phyloP scores from a whole-genome alignment of 164 flowering plant species.

The Umbellularia californica region DNA sequence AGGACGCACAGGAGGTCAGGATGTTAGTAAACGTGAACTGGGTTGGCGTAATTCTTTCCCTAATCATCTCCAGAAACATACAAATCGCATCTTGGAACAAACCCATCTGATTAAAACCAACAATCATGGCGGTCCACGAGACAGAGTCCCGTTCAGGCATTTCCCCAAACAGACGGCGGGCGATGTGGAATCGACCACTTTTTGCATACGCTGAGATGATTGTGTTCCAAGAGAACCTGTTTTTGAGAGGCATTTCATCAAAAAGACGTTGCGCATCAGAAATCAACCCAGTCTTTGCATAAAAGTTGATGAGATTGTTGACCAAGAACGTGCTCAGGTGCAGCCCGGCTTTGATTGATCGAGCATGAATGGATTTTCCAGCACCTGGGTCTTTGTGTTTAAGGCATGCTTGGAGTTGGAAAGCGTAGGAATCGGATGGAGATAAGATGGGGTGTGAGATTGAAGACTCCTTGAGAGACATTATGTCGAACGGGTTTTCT shows the following conservation, averaged over 20 bases:
- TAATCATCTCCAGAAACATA: slow-evolving; percentile 59
- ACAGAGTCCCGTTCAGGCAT: slow-evolving; percentile 73
- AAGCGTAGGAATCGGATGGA: slow-evolving; percentile 32
- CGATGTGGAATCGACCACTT: slow-evolving; percentile 39
- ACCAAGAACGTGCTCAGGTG: slow-evolving; percentile 45
- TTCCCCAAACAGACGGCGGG: slow-evolving; percentile 34
- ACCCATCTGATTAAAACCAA: slow-evolving; percentile 62
- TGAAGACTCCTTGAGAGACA: slow-evolving; percentile 11
- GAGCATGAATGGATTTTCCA: slow-evolving; percentile 54
- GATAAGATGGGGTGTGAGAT: slow-evolving; percentile 5
- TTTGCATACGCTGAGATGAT: slow-evolving; percentile 63
- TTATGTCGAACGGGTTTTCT: background rate
- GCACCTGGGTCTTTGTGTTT: slow-evolving; percentile 29
- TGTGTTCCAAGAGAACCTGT: slow-evolving; percentile 29
- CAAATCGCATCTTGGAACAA: slow-evolving; percentile 36
- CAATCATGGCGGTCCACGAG: slow-evolving; percentile 80
- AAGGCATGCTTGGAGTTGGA: slow-evolving; percentile 47
- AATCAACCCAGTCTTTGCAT: slow-evolving; percentile 46
- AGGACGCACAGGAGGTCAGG: slow-evolving; percentile 62
- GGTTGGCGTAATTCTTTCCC: slow-evolving; percentile 35
- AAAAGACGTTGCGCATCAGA: slow-evolving; percentile 21
- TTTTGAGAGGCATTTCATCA: slow-evolving; percentile 29
- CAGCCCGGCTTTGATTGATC: slow-evolving; percentile 53
- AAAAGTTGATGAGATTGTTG: slow-evolving; percentile 64
- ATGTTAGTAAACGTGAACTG: slow-evolving; percentile 66